Evolutionary conservation across 179 eudicot species (phyloP).

Genomic region (Nepenthes alata): DNA sequence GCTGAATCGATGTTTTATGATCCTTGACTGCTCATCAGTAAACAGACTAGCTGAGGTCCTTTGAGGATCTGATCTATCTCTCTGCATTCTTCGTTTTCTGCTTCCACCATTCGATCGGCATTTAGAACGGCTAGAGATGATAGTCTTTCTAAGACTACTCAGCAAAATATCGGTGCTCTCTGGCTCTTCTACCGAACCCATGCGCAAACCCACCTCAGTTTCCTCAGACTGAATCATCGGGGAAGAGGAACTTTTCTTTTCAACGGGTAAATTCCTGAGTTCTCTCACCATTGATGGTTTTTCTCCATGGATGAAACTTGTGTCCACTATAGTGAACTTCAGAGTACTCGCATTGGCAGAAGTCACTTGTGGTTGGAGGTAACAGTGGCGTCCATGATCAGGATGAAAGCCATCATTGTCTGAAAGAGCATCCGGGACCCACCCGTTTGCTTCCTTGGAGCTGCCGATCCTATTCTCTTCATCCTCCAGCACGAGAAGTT

Average conservation of each 20-base stretch:
- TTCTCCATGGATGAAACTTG: slow-evolving; percentile 28
- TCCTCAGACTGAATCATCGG: slow-evolving; percentile 5
- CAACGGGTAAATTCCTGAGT: slow-evolving; percentile 31
- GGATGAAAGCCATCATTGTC: slow-evolving; percentile 18
- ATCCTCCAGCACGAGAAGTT: slow-evolving; percentile 18
- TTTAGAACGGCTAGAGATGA: slow-evolving; percentile 2
- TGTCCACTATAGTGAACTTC: slow-evolving; percentile 41
- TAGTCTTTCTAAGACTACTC: slow-evolving; percentile 9
- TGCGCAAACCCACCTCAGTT: background rate
- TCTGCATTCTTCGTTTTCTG: background rate
- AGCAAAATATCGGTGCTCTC: slow-evolving; percentile 12
- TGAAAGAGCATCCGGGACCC: slow-evolving; percentile 16
- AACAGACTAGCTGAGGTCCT: background rate
- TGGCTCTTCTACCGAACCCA: slow-evolving; percentile 2
- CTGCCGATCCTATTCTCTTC: slow-evolving; percentile 24
- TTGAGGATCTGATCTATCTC: slow-evolving; percentile 7
- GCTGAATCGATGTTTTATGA: slow-evolving; percentile 28
- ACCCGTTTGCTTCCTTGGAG: slow-evolving; percentile 28
- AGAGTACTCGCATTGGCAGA: slow-evolving; percentile 11
- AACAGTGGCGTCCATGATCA: slow-evolving; percentile 31
- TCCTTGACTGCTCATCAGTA: slow-evolving; percentile 14
- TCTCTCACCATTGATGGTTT: slow-evolving; percentile 26
- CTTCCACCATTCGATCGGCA: background rate
- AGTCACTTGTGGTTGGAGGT: slow-evolving; percentile 44
- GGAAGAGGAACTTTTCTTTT: slow-evolving; percentile 11